Percentiles rank a stretch among this genome's conserved stretches.
Conservation (phyloP, 148 eudicot genomes). For the Rhododendron kiyosumense region DNA sequence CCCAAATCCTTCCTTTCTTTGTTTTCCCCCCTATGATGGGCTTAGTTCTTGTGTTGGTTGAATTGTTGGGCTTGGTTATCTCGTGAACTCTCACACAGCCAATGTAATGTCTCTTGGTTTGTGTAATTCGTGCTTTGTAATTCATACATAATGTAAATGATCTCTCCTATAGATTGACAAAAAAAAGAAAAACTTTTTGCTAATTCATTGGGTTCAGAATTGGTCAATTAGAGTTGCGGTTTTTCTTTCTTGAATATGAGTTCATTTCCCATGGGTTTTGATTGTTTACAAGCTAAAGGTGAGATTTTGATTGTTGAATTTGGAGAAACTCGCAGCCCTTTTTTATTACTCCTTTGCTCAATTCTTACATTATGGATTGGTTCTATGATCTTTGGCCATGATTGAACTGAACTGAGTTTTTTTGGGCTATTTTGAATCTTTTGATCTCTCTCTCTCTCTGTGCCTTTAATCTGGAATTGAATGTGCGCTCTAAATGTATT, state of each 20-base stretch:
- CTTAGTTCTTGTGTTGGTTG: no score
- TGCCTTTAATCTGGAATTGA: not conserved
- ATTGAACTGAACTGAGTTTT: not conserved
- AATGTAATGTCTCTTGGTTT: no score
- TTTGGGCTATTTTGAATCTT: not conserved
- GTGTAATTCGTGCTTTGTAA: no score
- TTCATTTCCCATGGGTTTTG: not conserved
- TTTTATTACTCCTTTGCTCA: not conserved
- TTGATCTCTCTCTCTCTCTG: not conserved
- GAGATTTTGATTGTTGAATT: slow-evolving; percentile 4
- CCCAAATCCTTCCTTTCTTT: no score
- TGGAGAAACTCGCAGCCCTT: not conserved
- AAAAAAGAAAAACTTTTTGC: no score
- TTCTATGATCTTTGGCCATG: not conserved
- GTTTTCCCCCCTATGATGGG: no score
- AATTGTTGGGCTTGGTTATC: no score
- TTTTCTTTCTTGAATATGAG: not conserved
- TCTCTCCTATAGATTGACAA: no score
- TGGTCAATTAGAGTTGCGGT: not conserved
- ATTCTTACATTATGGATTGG: not conserved
- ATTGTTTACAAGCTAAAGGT: not conserved
- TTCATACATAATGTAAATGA: no score
- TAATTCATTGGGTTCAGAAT: not conserved
- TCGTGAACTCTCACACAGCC: no score
- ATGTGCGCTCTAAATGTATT: not conserved